phyloP scores from a whole-genome alignment of 352 stramenopile species.

The Pythium plurisporium region DNA sequence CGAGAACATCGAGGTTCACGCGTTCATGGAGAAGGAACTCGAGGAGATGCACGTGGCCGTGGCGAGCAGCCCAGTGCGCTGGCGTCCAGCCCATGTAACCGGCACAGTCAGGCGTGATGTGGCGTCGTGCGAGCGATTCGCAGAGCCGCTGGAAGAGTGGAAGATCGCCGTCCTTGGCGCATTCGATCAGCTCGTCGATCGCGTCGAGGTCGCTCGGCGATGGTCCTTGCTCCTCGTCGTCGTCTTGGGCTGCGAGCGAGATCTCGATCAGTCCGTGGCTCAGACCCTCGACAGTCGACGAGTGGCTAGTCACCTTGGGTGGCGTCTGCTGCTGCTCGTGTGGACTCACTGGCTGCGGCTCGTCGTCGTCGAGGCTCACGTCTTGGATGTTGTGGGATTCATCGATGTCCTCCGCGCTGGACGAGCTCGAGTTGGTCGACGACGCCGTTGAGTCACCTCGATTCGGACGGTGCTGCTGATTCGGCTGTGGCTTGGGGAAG shows the following conservation, averaged over 20 bases:
- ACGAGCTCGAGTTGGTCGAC: slow-evolving; percentile 5
- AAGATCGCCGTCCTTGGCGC: slow-evolving; percentile 57
- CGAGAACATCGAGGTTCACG: slow-evolving; percentile 59
- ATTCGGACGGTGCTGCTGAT: slow-evolving; percentile 1
- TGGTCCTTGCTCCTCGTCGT: slow-evolving; percentile 1
- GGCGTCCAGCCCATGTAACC: slow-evolving; percentile 76
- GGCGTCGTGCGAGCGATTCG: slow-evolving; percentile 29
- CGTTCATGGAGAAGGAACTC: slow-evolving; percentile 44
- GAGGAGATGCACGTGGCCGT: slow-evolving; percentile 60
- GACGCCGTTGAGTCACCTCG: slow-evolving; percentile 12
- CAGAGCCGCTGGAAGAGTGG: slow-evolving; percentile 42
- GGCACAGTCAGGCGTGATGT: slow-evolving; percentile 43
- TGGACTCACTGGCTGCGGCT: not conserved
- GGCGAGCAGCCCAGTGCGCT: slow-evolving; percentile 65
- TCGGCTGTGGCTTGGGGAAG: slow-evolving; percentile 6
- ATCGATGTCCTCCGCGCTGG: slow-evolving; percentile 7
- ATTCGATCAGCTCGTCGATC: slow-evolving; percentile 61
- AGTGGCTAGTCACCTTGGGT: not conserved
- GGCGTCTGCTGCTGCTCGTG: not conserved
- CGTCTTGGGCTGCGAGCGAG: slow-evolving; percentile 29
- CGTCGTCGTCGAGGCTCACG: not conserved
- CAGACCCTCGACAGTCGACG: not conserved
- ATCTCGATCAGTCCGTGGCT: slow-evolving; percentile 55
- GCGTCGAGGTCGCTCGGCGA: slow-evolving; percentile 32
- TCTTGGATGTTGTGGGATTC: slow-evolving; percentile 4